Evolutionary conservation across 2,329 filamentous ascomycete species (phyloP).

Genomic region (Aureobasidium sp.): DNA sequence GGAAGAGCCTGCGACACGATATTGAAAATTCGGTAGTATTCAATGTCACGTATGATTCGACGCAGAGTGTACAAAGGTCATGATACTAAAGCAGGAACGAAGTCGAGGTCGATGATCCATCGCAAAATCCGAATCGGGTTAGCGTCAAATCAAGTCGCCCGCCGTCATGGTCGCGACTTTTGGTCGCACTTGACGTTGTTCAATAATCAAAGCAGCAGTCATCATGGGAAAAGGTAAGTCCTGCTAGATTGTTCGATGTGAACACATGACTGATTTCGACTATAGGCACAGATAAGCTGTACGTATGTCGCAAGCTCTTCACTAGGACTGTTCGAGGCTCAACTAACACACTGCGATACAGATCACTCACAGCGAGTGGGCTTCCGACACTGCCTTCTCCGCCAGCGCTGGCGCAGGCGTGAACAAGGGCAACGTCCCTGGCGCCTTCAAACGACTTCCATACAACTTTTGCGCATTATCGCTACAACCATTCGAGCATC

Average conservation of each 20-base stretch:
- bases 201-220: not conserved
- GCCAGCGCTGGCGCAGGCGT: conserved; percentile 66
- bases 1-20: not conserved
- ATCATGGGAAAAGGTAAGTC: conserved; percentile 23
- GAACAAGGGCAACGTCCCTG: conserved; percentile 49
- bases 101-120: not conserved
- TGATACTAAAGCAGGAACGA: not conserved
- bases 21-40: not conserved
- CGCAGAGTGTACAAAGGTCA: not conserved
- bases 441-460: conserved; percentile 77
- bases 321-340: not conserved
- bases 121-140: not conserved
- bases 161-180: conserved; percentile 4
- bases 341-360: conserved; percentile 24
- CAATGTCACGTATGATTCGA: not conserved
- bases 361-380: conserved; percentile 98
- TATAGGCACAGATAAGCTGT: conserved; percentile 33
- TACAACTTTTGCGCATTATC: conserved; percentile 98
- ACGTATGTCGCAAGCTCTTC: conserved; percentile 27
- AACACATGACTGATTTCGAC: not conserved
- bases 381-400: conserved; percentile 79
- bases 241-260: not conserved
- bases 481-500: conserved; percentile 88
- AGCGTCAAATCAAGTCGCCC: not conserved
- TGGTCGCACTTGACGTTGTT: not conserved